Percentiles rank a stretch among this genome's conserved stretches.
These are phyloP conservation scores for Gossypium gossypioides DNA, from an alignment of 441 rosid species.

Conservation along the genomic window DNA sequence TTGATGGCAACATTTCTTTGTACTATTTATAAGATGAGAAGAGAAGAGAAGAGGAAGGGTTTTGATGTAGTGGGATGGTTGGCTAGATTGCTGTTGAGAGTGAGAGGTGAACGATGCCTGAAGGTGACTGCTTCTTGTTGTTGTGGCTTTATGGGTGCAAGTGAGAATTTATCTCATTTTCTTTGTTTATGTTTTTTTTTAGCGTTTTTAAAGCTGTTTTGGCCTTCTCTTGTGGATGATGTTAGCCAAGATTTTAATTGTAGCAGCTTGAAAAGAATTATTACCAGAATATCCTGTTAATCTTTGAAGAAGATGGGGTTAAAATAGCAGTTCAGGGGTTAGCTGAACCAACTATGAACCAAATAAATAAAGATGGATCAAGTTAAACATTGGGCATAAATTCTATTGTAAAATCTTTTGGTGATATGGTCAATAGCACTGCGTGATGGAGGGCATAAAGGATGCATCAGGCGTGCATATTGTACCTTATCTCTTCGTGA, in stretches of 20 bases:
- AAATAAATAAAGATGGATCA: background rate
- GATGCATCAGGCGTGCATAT: background rate
- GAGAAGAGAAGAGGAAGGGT: background rate
- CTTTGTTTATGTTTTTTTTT: background rate
- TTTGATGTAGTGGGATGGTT: background rate
- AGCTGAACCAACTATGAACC: background rate
- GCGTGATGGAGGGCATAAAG: background rate
- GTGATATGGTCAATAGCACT: background rate
- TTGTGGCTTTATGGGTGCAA: background rate
- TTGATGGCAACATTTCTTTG: background rate
- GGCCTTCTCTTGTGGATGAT: background rate
- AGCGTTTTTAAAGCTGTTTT: background rate
- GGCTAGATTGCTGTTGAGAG: background rate
- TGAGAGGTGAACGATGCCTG: background rate
- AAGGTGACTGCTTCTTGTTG: background rate
- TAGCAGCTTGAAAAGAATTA: background rate
- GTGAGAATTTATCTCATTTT: background rate
- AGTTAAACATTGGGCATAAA: background rate
- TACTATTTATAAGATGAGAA: background rate
- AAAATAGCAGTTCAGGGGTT: background rate
- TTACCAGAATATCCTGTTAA: background rate
- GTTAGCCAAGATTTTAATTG: background rate
- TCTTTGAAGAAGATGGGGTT: background rate
- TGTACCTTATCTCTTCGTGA: background rate
- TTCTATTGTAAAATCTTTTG: background rate